phyloP scores from a whole-genome alignment of 208 protist genomes.

The Trypanosomatidae sp. region DNA sequence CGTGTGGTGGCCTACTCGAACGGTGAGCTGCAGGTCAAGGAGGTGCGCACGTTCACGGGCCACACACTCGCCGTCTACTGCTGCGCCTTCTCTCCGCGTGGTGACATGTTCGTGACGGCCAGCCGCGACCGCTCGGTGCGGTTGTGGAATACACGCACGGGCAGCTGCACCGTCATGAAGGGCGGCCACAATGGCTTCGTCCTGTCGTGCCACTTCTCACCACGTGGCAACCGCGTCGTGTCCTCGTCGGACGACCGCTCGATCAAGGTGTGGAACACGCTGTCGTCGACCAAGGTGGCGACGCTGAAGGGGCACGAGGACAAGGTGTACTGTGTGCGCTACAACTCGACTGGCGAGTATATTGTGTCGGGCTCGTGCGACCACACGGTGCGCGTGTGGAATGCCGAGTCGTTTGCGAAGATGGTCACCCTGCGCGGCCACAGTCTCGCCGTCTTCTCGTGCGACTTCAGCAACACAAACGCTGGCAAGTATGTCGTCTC shows the following conservation, averaged over 20 bases:
- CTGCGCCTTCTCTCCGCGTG: constrained; percentile 69
- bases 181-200: constrained; percentile 84
- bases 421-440: constrained; percentile 54
- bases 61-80: constrained; percentile 69
- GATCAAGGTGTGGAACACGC: constrained; percentile 73
- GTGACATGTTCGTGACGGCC: constrained; percentile 54
- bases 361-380: constrained; percentile 81
- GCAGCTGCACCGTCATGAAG: constrained; percentile 59
- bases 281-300: constrained; percentile 41
- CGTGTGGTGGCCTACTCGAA: constrained; percentile 33
- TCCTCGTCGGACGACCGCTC: constrained; percentile 62
- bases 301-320: constrained; percentile 92
- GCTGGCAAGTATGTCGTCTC: constrained; percentile 63
- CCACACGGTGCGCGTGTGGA: constrained; percentile 72
- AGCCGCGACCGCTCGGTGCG: constrained; percentile 74
- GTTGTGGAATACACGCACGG: constrained; percentile 48
- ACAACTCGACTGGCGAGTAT: constrained; percentile 72
- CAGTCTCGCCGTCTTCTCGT: constrained; percentile 68
- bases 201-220: constrained; percentile 79
- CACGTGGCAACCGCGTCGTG: constrained; percentile 63
- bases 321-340: constrained; percentile 87
- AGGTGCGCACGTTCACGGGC: constrained; percentile 33
- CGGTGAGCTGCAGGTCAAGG: constrained; percentile 38
- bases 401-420: constrained; percentile 41
- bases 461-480: constrained; percentile 64